Evolutionary conservation across 2,329 filamentous ascomycete species (phyloP).

Genomic region (Diaporthe sp.): DNA sequence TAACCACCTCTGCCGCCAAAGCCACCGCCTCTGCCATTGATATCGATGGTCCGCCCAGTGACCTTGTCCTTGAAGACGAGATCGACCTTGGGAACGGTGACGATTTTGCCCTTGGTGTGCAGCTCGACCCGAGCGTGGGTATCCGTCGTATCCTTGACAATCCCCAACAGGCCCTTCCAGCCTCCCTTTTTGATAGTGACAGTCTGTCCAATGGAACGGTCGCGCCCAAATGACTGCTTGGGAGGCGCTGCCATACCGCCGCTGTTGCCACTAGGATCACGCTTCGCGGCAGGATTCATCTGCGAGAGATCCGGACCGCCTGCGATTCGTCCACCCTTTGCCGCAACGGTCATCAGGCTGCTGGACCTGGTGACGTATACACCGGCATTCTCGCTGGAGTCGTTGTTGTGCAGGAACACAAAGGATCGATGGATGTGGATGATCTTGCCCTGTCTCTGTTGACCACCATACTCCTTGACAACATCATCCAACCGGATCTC

Average conservation of each 20-base stretch:
- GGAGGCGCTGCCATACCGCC: conserved; percentile 76
- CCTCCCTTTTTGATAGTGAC: conserved; percentile 89
- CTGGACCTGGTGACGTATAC: conserved; percentile 89
- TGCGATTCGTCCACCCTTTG: conserved; percentile 87
- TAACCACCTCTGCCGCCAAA: conserved; percentile 58
- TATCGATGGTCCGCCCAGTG: conserved; percentile 84
- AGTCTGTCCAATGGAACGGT: conserved; percentile 90
- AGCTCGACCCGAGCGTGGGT: conserved; percentile 89
- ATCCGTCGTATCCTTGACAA: conserved; percentile 95
- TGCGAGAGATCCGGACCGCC: conserved; percentile 84
- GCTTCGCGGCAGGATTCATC: conserved; percentile 92
- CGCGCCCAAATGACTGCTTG: conserved; percentile 77
- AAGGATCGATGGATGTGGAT: conserved; percentile 95
- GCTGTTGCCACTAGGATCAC: conserved; percentile 70
- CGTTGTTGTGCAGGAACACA: conserved; percentile 89
- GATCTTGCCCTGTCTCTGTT: conserved; percentile 88
- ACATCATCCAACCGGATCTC: conserved; percentile 94
- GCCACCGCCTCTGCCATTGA: conserved; percentile 65
- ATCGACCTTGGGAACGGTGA: conserved; percentile 85
- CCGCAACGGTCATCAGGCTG: conserved; percentile 92
- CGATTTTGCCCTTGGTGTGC: conserved; percentile 93
- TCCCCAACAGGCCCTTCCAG: conserved; percentile 93
- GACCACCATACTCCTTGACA: conserved; percentile 90
- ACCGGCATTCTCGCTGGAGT: conserved; percentile 87
- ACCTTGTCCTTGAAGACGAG: conserved; percentile 89